Base-by-base conservation (phyloP, 2,329 filamentous ascomycete species). In the Talaromyces sp. region DNA sequence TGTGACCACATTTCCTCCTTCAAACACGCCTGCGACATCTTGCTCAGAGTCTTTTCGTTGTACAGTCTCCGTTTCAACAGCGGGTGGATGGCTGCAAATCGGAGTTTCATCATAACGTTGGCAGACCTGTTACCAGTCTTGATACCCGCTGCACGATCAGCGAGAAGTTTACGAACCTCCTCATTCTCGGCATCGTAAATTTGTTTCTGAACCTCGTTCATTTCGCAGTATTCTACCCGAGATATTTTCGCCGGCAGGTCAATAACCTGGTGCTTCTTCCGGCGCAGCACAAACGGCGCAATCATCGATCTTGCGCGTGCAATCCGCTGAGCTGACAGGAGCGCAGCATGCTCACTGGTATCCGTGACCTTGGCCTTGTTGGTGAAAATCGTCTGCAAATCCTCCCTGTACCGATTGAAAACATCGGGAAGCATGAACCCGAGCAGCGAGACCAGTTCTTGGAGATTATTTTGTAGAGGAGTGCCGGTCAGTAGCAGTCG, bases 391-490 rank as follows among this genome's bases (percentile, higher is more conserved):
- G 87, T 89, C 60, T 89, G 82, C n/a, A 99, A 82, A 63, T 93
- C 86, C 9, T 95, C 87, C 67, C 89, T 86, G 64, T 89, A 86
- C 38, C 88, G 84, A 10, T 84, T 80, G 73, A 99, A 99, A 38
- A 98, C 83, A 8, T 84, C 78, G 0, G 95, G 95, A 74, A 98
- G 89, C 69, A 99, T 92, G 71, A 99, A 98, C n/a, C 89, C 91
- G 13, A 99, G 84, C 14, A 99, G 84, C 2, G 92, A 90, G 46
- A 92, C 89, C 69, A 99, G 85, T 76, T 99, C 95, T 70, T 93
- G 88, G 21, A 99, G 80, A 72, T 98, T 98, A 77, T 99, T 99
- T 69, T 99, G 95, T 13, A 99, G 83, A 0, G 95, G 95, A 0
- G 95, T 99, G 49, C 95, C 95, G 29, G 88, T 91, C 27, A 99